Conservation (phyloP, 73 alveolate genomes). For the Uronychia binucleata region DNA sequence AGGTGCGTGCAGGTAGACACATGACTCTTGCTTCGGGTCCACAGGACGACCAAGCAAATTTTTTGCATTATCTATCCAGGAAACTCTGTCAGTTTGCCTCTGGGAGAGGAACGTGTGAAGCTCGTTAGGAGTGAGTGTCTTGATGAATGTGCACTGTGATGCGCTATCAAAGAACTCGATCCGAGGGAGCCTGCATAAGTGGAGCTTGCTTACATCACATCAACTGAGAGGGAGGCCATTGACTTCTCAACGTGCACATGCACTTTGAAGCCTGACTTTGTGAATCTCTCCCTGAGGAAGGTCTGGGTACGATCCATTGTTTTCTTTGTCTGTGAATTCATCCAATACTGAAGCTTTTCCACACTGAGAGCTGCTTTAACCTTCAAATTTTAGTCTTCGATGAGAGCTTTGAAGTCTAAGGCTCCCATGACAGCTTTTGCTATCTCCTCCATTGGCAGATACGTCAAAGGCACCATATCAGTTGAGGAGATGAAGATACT, state of each 20-base stretch:
- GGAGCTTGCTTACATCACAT: not conserved
- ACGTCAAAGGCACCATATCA: not conserved
- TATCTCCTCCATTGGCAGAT: not conserved
- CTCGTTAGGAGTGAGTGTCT: not conserved
- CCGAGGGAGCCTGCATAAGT: not conserved
- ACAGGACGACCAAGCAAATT: not conserved
- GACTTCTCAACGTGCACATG: not conserved
- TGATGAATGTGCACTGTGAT: not conserved
- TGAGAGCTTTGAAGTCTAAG: not conserved
- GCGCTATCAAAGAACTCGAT: not conserved
- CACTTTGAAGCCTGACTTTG: not conserved
- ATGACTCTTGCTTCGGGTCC: not conserved
- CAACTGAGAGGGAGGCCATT: not conserved
- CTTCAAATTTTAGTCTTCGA: not conserved
- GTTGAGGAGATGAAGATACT: not conserved
- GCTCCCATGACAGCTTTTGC: not conserved
- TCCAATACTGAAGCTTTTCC: not conserved
- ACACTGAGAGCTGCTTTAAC: not conserved
- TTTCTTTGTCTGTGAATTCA: not conserved
- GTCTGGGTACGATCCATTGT: not conserved
- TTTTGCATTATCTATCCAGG: not conserved
- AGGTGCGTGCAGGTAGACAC: not conserved
- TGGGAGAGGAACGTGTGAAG: not conserved
- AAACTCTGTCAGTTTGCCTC: not conserved
- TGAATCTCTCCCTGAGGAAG: not conserved